phyloP scores from a whole-genome alignment of 352 stramenopile genomes.

The Plasmopara halstedii region DNA sequence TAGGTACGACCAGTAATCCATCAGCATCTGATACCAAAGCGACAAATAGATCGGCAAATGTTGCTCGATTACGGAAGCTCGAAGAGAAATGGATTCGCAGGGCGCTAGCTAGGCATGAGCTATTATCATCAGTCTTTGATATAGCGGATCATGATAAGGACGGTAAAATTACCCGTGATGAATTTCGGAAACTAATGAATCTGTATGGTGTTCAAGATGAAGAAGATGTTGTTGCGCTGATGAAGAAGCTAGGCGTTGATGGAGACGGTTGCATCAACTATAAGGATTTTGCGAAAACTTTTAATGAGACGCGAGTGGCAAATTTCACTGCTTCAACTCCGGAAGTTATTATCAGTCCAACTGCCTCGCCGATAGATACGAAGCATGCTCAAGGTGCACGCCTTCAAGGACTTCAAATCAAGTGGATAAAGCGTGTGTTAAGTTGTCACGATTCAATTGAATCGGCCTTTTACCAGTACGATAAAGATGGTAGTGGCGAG shows the following conservation, averaged over 20 bases:
- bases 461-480: conserved; percentile 57
- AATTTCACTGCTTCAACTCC: conserved; percentile 3
- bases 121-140: conserved; percentile 30
- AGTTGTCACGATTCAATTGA: conserved; percentile 54
- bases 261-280: conserved; percentile 42
- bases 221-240: conserved; percentile 37
- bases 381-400: conserved; percentile 24
- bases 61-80: conserved; percentile 18
- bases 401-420: conserved; percentile 41
- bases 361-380: conserved; percentile 5
- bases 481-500: conserved; percentile 35
- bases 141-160: conserved; percentile 37
- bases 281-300: conserved; percentile 59
- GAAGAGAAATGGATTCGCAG: conserved; percentile 47
- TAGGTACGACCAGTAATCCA: not conserved
- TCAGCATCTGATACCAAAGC: not conserved
- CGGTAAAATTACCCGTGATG: conserved; percentile 32
- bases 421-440: conserved; percentile 55
- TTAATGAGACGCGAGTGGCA: conserved; percentile 28
- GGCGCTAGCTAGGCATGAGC: conserved; percentile 25
- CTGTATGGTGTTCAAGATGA: conserved; percentile 38
- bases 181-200: conserved; percentile 40
- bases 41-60: conserved; percentile 6
- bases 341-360: conserved; percentile 4
- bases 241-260: conserved; percentile 39